Base-by-base conservation (phyloP, 495 filamentous ascomycete species). In the Penicillium salamii region DNA sequence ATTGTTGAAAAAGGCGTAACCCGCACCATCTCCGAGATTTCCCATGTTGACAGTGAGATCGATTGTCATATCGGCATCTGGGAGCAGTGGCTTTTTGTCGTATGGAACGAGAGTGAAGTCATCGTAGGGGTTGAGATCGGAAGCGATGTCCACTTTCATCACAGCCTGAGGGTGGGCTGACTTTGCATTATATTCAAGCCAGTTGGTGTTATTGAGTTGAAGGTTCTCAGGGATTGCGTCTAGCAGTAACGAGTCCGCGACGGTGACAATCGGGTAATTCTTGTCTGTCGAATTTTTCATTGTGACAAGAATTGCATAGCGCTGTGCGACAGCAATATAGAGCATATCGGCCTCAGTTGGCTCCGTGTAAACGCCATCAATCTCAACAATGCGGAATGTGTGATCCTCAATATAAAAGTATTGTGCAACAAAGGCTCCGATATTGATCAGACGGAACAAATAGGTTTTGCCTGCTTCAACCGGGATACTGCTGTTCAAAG, bases 361-460 rank as follows among this genome's bases (percentile, higher is more conserved):
- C 17, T 88, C 79, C 18, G 70, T 74, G 46, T 75, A 78, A 20
- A 78, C 68, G 13, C 77, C 77, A 49, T 78, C 76, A 19, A 78
- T 66, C 58, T 81, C 80, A 21, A 83, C 72, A 26, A 89, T 73
- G 15, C 57, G 71, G 41, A 85, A 75, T 42, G 75, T 80, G 53
- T 91, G 87, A 5, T 79, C 83, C 48, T 90, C 84, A 60, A 91
- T 83, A 76, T 84, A 88, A 67, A 91, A 82, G 77, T 87, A 88
- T 55, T 91, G 67, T 60, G 87, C 79, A 46, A 84, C 78, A 61
- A 89, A 89, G 12, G 84, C 85, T 3, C 79, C 84, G 35, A 88
- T 83, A 61, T 93, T 93, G 62, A 89, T 67, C 46, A 92, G 72
- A 12, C 84, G 83, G 61, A 96, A 76, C 11, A 91, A 71, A 50